Conservation (phyloP, 305 asterid species). For the Fraxinus nigra region DNA sequence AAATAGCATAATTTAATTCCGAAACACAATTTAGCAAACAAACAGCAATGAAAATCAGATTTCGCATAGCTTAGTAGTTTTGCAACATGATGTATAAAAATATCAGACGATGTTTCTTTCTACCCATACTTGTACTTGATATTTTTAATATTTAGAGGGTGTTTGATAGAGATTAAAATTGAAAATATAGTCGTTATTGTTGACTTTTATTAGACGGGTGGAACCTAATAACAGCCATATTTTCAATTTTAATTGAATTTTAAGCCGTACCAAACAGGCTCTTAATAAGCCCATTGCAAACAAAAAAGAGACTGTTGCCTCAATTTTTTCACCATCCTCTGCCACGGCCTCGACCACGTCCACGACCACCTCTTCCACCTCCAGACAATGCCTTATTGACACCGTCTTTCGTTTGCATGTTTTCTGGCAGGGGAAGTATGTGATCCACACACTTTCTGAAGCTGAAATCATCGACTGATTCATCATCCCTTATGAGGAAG, state of each 20-base stretch:
- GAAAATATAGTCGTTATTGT: too few species aligned
- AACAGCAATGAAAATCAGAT: background rate
- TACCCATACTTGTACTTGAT: background rate
- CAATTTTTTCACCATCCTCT: background rate
- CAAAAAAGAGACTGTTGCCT: background rate
- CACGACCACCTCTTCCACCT: slow-evolving; percentile 38
- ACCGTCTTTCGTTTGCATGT: slow-evolving; percentile 68
- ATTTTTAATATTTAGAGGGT: background rate
- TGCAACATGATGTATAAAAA: background rate
- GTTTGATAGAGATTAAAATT: too few species aligned
- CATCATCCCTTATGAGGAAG: slow-evolving; percentile 77
- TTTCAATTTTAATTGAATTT: too few species aligned
- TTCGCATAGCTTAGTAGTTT: background rate
- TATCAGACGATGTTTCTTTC: background rate
- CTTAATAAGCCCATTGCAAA: background rate
- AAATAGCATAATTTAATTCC: background rate
- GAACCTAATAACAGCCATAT: too few species aligned
- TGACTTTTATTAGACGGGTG: too few species aligned
- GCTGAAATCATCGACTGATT: slow-evolving; percentile 75
- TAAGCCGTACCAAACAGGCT: too few species aligned
- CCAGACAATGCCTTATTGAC: slow-evolving; percentile 60
- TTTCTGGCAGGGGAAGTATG: slow-evolving; percentile 71
- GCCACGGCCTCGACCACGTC: slow-evolving; percentile 24
- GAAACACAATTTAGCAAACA: background rate
- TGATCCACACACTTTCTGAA: slow-evolving; percentile 89